A percentile compares a stretch with the other conserved stretches of the same genome.
These are phyloP conservation scores for Cercospora sojina DNA, from an alignment of 2,329 filamentous ascomycete genomes.

Conservation along the genomic window DNA sequence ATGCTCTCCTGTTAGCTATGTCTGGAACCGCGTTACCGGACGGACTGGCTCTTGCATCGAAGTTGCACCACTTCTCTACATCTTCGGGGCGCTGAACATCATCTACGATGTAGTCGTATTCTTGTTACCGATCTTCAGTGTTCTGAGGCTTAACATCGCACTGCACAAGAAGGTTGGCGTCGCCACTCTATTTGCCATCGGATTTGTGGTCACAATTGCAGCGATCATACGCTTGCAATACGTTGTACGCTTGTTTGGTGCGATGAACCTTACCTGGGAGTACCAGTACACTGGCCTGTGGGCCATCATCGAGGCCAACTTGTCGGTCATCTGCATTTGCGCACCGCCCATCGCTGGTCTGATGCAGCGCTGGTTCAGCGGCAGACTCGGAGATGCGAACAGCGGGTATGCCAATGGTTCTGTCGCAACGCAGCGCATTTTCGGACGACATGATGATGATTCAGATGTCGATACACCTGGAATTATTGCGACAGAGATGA, in stretches of 20 bases:
- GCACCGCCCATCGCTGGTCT: slow-evolving; percentile 24
- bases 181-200: slow-evolving; percentile 20
- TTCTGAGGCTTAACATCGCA: slow-evolving; percentile 22
- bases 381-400: slow-evolving; percentile 3
- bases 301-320: slow-evolving; percentile 26
- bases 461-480: slow-evolving; percentile 14
- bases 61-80: slow-evolving; percentile 19
- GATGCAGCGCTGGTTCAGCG: slow-evolving; percentile 15
- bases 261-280: slow-evolving; percentile 25
- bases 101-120: slow-evolving; percentile 24
- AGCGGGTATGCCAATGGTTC: slow-evolving; percentile 15
- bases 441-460: slow-evolving; percentile 7
- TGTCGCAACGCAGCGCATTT: slow-evolving; percentile 12
- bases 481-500: slow-evolving; percentile 16
- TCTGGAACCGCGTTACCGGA: slow-evolving; percentile 20
- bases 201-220: slow-evolving; percentile 23
- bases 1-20: slow-evolving; percentile 23
- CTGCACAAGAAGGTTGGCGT: slow-evolving; percentile 24
- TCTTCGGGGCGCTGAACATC: slow-evolving; percentile 23
- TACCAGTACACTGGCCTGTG: slow-evolving; percentile 26
- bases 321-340: slow-evolving; percentile 28
- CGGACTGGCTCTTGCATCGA: slow-evolving; percentile 18
- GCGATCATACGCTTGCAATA: slow-evolving; percentile 22
- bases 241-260: slow-evolving; percentile 12
- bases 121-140: slow-evolving; percentile 25